Evolutionary conservation across 148 eudicot genomes (phyloP).

Genomic region (Beta vulgaris): DNA sequence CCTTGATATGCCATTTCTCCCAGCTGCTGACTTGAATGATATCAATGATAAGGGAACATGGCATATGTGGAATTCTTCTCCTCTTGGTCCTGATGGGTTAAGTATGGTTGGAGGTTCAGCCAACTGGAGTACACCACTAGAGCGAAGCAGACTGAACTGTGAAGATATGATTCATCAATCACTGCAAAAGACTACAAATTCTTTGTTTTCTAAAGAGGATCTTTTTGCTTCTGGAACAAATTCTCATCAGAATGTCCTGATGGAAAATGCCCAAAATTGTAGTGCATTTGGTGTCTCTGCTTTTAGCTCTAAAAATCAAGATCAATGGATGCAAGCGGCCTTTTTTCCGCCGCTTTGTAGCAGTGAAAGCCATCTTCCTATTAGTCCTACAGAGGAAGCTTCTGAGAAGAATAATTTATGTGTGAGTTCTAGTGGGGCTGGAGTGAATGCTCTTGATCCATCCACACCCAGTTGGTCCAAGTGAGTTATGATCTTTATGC

Average conservation of each 20-base stretch:
- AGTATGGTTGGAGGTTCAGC: conserved; percentile 55
- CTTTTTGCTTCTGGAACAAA: conserved; percentile 43
- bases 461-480: conserved; percentile 67
- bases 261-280: conserved; percentile 46
- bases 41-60: conserved; percentile 61
- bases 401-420: conserved; percentile 43
- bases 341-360: conserved; percentile 41
- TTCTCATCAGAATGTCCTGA: conserved; percentile 43
- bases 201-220: conserved; percentile 69
- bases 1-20: conserved; percentile 42
- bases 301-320: conserved; percentile 47
- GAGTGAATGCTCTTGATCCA: conserved; percentile 46
- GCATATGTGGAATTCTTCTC: conserved; percentile 90
- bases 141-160: conserved; percentile 48
- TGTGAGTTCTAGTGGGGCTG: conserved; percentile 51
- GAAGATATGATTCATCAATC: conserved; percentile 46
- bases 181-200: conserved; percentile 70
- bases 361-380: conserved; percentile 43
- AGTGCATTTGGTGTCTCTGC: conserved; percentile 41
- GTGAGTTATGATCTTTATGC: conserved; percentile 50
- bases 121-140: conserved; percentile 62
- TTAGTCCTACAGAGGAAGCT: conserved; percentile 44
- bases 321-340: conserved; percentile 65
- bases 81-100: conserved; percentile 74
- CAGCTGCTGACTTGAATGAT: conserved; percentile 38